A percentile compares a stretch with the other conserved stretches of the same genome.
Evolutionary conservation across 139 green algal species (phyloP).

Genomic region (Chlamydomonas sp.): DNA sequence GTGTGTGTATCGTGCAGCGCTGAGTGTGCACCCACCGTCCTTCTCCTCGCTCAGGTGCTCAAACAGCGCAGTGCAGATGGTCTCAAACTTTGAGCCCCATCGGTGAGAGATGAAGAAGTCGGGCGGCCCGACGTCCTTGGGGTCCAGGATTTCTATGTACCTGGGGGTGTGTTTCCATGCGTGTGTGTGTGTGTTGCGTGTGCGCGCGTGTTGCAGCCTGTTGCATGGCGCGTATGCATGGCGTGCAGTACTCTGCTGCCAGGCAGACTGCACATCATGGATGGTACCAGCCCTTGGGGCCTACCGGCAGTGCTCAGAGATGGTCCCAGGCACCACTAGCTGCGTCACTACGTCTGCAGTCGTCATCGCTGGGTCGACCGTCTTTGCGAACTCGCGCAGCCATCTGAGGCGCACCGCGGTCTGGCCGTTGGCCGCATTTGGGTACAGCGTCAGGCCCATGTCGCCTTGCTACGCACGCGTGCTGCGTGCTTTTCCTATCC

Average conservation of each 20-base stretch:
- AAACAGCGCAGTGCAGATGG: background rate
- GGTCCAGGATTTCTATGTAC: slow-evolving; percentile 3
- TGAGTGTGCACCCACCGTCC: too few relatives aligned
- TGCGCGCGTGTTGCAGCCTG: background rate
- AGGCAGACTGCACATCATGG: background rate
- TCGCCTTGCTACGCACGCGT: too few relatives aligned
- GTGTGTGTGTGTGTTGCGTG: background rate
- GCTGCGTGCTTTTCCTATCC: too few relatives aligned
- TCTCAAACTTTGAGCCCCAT: background rate
- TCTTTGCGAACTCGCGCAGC: background rate
- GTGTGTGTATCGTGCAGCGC: too few relatives aligned
- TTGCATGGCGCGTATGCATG: background rate
- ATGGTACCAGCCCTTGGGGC: background rate
- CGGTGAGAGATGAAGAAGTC: slow-evolving; percentile 10
- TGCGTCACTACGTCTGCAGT: background rate
- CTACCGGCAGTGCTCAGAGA: background rate
- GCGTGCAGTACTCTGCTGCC: background rate
- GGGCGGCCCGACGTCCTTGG: background rate
- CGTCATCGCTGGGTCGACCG: background rate
- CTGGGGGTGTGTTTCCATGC: background rate
- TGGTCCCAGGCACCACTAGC: background rate
- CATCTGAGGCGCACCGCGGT: background rate
- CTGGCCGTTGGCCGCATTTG: background rate
- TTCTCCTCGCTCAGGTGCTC: background rate
- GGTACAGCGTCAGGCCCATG: too few relatives aligned